Base-by-base conservation (phyloP, 192 early-diverging fungal genomes). In the Coemansia sp. region DNA sequence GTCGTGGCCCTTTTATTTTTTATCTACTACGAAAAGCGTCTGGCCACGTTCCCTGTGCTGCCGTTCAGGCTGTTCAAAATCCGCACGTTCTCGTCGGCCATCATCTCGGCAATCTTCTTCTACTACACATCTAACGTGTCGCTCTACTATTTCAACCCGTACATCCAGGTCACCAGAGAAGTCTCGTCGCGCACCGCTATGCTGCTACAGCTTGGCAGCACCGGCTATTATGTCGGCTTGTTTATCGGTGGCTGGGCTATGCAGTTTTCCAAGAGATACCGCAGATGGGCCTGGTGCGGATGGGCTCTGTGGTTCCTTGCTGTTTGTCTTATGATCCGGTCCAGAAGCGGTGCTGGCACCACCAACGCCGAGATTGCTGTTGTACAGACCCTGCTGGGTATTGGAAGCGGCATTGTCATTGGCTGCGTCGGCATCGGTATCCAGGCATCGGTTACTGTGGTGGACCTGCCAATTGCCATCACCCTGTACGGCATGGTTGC, bases 31-130 rank as follows among this genome's bases (percentile, higher is more conserved):
- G 93, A 97, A 77, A 55, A 67, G n/a, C 75, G 83, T 35, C 11
- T 88, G 28, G 87, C 94, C 0, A 62, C 74, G 12, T 88, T 89
- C 55, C 94, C 95, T n/a, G 78, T 96, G 7, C 62, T 85, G 6
- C 76, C 75, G 0, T 68, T 79, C 39, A 58, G 69, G 3, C 63
- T 85, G 48, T 69, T 82, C 67, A 70, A 67, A 43, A 61, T 58
- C 63, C 78, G 82, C 5, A 88, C 75, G 15, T 78, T 78, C 58
- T 56, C 81, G 0, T 74, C 66, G 20, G 73, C 81, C 9, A 75
- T 77, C 8, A 54, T 77, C 1, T 71, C 80, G 1, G 80, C 67
- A 1, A 77, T 55, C 9, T 74, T 76, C 57, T 77, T 83, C 60
- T 83, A 71, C 69, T 76, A 68, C 62, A 77, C 80, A 18, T 66